Evolutionary conservation across 495 filamentous ascomycete genomes (phyloP).

Genomic region (Rhizodiscina lignyota): DNA sequence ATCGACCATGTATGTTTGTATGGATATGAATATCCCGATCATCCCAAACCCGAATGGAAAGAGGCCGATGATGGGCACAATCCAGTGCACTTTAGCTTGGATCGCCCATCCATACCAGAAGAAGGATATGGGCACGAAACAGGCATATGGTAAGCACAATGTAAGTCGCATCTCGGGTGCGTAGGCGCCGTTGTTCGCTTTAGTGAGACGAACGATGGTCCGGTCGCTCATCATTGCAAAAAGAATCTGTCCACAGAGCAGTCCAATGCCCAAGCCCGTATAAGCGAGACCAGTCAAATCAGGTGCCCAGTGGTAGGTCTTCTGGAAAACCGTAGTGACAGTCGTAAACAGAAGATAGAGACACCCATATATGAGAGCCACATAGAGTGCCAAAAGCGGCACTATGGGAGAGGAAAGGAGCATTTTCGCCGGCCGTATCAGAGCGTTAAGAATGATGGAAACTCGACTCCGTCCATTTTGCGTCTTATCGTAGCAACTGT

Average conservation of each 20-base stretch:
- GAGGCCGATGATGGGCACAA: slow-evolving; percentile 23
- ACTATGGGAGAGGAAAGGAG: slow-evolving; percentile 43
- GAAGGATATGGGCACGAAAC: slow-evolving; percentile 15
- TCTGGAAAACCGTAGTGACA: slow-evolving; percentile 41
- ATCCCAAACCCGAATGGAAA: slow-evolving; percentile 18
- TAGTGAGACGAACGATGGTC: slow-evolving; percentile 8
- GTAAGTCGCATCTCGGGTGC: slow-evolving; percentile 20
- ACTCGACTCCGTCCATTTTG: no score
- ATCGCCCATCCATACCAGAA: slow-evolving; percentile 25
- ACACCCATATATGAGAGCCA: slow-evolving; percentile 60
- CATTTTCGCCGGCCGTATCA: slow-evolving; percentile 34
- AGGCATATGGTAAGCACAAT: slow-evolving; percentile 15
- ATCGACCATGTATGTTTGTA: slow-evolving; percentile 23
- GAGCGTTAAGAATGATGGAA: no score
- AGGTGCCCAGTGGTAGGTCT: slow-evolving; percentile 28
- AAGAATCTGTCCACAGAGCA: slow-evolving; percentile 16
- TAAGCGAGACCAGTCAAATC: slow-evolving; percentile 17
- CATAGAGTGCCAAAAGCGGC: slow-evolving; percentile 52
- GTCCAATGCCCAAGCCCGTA: slow-evolving; percentile 19
- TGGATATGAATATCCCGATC: slow-evolving; percentile 13
- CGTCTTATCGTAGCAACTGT: no score
- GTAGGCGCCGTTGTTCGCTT: slow-evolving; percentile 1
- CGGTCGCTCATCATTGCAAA: slow-evolving; percentile 13
- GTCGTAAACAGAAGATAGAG: slow-evolving; percentile 70
- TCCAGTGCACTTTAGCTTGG: slow-evolving; percentile 21